A percentile compares a stretch with the other conserved stretches of the same genome.
Conservation (phyloP, 768 basidiomycete genomes). For the Collybia sordida region DNA sequence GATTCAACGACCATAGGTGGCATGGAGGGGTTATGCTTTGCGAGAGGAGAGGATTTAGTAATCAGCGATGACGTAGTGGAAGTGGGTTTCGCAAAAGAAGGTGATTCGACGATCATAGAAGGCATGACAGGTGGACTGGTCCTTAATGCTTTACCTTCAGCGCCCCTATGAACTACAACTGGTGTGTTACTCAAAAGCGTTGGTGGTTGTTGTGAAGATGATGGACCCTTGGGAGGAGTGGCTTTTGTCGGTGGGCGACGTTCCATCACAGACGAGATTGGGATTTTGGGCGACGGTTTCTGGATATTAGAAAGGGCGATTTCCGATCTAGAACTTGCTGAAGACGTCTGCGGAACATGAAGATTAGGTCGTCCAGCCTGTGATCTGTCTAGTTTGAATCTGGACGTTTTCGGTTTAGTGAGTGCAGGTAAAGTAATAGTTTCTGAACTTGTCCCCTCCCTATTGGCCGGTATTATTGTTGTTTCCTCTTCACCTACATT, state of each 20-base stretch:
- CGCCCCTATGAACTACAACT: neutral
- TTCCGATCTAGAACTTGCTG: conserved; percentile 13
- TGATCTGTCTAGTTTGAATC: conserved; percentile 46
- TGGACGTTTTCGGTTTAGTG: conserved; percentile 41
- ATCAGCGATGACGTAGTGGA: neutral
- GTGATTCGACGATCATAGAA: conserved; percentile 15
- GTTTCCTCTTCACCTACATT: neutral
- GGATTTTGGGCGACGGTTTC: conserved; percentile 35
- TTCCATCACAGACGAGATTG: conserved; percentile 5
- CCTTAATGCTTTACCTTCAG: conserved; percentile 5
- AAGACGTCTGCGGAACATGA: conserved; percentile 4
- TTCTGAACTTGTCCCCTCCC: too few relatives aligned
- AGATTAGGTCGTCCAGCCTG: conserved; percentile 25
- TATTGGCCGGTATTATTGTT: neutral
- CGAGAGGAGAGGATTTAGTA: neutral
- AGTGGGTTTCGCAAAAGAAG: conserved; percentile 12
- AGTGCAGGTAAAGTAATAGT: conserved; percentile 29
- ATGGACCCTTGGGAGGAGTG: neutral
- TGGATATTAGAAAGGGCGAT: conserved; percentile 26
- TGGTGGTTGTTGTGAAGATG: too few relatives aligned
- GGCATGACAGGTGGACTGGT: conserved; percentile 5
- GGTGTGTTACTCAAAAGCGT: too few relatives aligned
- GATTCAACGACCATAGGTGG: neutral
- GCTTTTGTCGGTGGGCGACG: conserved; percentile 2
- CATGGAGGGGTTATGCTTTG: neutral